Conservation (phyloP, 306 rosid species). For the Lupinus albus region DNA sequence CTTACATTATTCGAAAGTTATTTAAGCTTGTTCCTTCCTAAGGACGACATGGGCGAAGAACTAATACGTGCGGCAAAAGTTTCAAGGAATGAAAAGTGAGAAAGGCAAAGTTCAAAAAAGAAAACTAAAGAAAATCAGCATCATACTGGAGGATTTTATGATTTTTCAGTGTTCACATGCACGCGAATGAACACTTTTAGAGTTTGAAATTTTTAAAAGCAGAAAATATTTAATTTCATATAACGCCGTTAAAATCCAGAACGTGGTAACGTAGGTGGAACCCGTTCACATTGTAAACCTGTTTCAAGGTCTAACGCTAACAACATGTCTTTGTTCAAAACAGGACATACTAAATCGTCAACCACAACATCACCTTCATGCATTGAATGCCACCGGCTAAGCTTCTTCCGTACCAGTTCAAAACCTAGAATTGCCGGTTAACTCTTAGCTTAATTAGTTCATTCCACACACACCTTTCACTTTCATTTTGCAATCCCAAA, state of each 20-base stretch:
- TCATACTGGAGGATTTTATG: conserved; percentile 5
- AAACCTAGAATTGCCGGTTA: conserved; percentile 80
- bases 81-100: not conserved
- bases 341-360: no score
- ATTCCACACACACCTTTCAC: conserved; percentile 34
- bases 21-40: conserved; percentile 3
- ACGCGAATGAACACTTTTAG: no score
- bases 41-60: no score
- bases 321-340: no score
- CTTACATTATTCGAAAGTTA: not conserved
- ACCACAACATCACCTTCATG: conserved; percentile 44
- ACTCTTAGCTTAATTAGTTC: conserved; percentile 38
- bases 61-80: no score
- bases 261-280: conserved; percentile 10
- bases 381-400: conserved; percentile 55
- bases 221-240: no score
- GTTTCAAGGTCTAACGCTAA: conserved; percentile 58
- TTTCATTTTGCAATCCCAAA: conserved; percentile 35
- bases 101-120: not conserved
- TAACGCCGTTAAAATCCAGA: no score
- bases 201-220: not conserved
- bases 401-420: conserved; percentile 48
- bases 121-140: not conserved
- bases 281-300: conserved; percentile 59
- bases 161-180: no score